Percentiles rank a stretch among this genome's conserved stretches.
These are phyloP conservation scores for Casuarina glauca DNA, from an alignment of 306 rosid genomes.

Conservation along the genomic window DNA sequence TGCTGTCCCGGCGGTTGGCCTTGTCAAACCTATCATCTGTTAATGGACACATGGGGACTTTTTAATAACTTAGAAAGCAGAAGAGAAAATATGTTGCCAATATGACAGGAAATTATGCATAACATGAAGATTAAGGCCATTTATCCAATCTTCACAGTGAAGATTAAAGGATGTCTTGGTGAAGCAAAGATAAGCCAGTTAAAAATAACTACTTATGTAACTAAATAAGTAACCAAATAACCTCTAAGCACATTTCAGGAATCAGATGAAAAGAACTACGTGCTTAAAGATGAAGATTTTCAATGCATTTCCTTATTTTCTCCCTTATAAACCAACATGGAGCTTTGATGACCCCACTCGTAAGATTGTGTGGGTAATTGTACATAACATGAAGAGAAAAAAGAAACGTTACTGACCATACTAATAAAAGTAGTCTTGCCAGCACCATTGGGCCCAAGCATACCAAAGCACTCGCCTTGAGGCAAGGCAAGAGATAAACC, in stretches of 20 bases:
- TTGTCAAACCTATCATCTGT: constrained; percentile 93
- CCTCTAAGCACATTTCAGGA: neutral
- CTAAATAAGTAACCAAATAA: neutral
- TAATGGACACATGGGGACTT: constrained; percentile 11
- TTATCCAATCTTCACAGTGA: constrained; percentile 4
- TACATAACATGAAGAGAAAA: no score
- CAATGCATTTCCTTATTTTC: neutral
- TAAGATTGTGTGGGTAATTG: no score
- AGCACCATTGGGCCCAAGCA: constrained; percentile 98
- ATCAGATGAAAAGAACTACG: neutral
- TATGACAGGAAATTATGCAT: constrained; percentile 9
- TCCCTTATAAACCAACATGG: neutral
- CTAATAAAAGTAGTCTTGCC: constrained; percentile 94
- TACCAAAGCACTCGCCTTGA: constrained; percentile 92
- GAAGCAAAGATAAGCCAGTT: neutral
- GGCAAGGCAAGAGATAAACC: constrained; percentile 91
- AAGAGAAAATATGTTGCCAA: constrained; percentile 2
- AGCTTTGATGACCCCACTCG: no score
- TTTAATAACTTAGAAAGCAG: constrained; percentile 5
- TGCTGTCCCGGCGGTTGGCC: constrained; percentile 79
- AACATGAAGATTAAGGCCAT: constrained; percentile 1
- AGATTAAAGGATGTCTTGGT: neutral
- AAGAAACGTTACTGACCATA: constrained; percentile 56
- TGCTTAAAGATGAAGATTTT: neutral
- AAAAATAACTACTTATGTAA: neutral